A percentile compares a stretch with the other conserved stretches of the same genome.
Evolutionary conservation across 352 stramenopile genomes (phyloP).

Genomic region (Phytophthora pisi): DNA sequence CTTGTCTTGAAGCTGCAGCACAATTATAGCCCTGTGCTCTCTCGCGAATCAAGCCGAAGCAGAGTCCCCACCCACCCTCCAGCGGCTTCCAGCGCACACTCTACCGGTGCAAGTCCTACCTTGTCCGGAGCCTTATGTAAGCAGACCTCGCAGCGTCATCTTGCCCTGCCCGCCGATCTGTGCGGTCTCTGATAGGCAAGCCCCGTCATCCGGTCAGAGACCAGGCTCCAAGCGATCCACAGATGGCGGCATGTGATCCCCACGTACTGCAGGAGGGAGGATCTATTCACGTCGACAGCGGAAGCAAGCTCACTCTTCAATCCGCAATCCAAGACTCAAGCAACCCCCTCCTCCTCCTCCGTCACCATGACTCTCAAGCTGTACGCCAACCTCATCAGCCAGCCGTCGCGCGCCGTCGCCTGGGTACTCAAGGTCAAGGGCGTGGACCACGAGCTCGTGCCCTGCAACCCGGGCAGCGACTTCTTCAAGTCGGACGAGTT

Average conservation of each 20-base stretch:
- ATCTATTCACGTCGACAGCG: constrained; percentile 2
- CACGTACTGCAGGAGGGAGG: constrained; percentile 4
- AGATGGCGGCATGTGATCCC: not conserved
- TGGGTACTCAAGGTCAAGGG: constrained; percentile 60
- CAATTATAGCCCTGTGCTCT: not conserved
- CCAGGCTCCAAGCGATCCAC: constrained; percentile 9
- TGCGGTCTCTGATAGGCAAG: constrained; percentile 1
- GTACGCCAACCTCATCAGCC: constrained; percentile 68
- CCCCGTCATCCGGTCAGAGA: constrained; percentile 19
- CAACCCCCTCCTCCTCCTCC: not conserved
- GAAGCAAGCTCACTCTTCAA: constrained; percentile 24
- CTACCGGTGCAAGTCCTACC: constrained; percentile 19
- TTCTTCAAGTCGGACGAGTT: constrained; percentile 60
- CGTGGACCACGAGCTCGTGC: constrained; percentile 45
- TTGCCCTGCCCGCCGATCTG: not conserved
- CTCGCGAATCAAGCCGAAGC: not conserved
- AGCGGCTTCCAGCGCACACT: not conserved
- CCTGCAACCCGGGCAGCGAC: constrained; percentile 36
- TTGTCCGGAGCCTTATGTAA: constrained; percentile 21
- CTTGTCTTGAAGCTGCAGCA: constrained; percentile 7
- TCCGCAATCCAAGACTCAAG: constrained; percentile 9
- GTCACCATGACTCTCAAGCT: constrained; percentile 49
- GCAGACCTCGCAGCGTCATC: constrained; percentile 21
- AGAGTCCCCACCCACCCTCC: not conserved
- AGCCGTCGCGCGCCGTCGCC: constrained; percentile 46